Base-by-base conservation (phyloP, 2,329 filamentous ascomycete genomes). In the Cercospora brassicicola region DNA sequence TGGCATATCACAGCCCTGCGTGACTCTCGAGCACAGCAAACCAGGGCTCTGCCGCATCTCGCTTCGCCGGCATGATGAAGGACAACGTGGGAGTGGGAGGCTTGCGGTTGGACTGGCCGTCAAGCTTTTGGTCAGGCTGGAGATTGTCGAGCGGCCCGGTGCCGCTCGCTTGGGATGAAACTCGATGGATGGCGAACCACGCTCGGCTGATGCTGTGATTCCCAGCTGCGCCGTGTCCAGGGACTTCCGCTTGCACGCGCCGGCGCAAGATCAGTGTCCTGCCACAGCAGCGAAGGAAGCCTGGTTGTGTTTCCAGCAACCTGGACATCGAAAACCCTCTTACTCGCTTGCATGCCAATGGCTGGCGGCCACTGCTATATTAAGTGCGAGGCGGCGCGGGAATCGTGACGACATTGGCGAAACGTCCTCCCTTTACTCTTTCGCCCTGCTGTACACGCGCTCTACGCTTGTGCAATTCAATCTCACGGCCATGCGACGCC, bases 331-430 rank as follows among this genome's bases (percentile, higher is more conserved):
- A 42, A 42, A 42, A n/a, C 2, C 36, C 36, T 42, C 36, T 42
- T 42, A 15, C 36, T 42, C 36, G 36, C 36, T 42, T 42, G 36
- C 36, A 42, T 42, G 36, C 36, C 36, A 42, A 42, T 42, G 36
- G 36, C 36, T 42, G 36, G 36, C 36, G 36, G 36, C 5, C 36
- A 42, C 36, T 42, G 8, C 36, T 42, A 42, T 42, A 42, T n/a
- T 42, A 42, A 42, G 36, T 42, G 36, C 36, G 15, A 42, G 36
- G 15, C 36, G 36, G 36, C 36, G 36, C 36, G 36, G 36, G 36
- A 42, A 53, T 67, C 53, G 66, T 67, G 66, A 64, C 66, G 66
- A 60, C 66, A 65, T 64, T 15, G 36, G 18, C 28, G 51, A 55
- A 42, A 36, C 39, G 20, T 39, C 64, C 59, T 28, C 10, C 13